Evolutionary conservation across 108 stramenopile species (phyloP).

Genomic region (Nannochloropsis oceanica): DNA sequence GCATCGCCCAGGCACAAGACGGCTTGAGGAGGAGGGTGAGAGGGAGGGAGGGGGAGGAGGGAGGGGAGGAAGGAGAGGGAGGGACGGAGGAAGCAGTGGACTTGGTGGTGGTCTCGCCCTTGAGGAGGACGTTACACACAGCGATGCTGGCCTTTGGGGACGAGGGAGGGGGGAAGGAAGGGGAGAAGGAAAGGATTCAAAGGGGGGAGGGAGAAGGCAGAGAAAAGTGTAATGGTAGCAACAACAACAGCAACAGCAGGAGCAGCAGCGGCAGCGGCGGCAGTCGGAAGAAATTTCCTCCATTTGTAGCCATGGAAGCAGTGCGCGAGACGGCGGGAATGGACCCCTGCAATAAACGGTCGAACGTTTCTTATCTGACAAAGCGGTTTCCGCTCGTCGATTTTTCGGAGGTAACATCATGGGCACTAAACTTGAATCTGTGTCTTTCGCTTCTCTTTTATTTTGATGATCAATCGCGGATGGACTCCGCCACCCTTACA

Average conservation of each 20-base stretch:
- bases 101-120: neutral
- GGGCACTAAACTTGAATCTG: too few species aligned
- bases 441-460: neutral
- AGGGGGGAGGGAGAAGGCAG: neutral
- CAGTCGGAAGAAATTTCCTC: neutral
- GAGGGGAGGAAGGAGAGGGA: neutral
- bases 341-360: neutral
- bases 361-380: neutral
- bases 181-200: neutral
- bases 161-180: neutral
- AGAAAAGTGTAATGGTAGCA: neutral
- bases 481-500: neutral
- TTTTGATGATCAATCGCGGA: too few species aligned
- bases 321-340: neutral
- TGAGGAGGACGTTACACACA: neutral
- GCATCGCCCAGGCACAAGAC: neutral
- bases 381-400: neutral
- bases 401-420: neutral
- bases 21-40: neutral
- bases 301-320: neutral
- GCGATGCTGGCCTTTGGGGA: neutral
- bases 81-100: neutral
- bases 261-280: neutral
- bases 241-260: neutral
- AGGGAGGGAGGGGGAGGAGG: neutral